phyloP scores from a whole-genome alignment of 306 rosid genomes.

The Fagus sylvatica region DNA sequence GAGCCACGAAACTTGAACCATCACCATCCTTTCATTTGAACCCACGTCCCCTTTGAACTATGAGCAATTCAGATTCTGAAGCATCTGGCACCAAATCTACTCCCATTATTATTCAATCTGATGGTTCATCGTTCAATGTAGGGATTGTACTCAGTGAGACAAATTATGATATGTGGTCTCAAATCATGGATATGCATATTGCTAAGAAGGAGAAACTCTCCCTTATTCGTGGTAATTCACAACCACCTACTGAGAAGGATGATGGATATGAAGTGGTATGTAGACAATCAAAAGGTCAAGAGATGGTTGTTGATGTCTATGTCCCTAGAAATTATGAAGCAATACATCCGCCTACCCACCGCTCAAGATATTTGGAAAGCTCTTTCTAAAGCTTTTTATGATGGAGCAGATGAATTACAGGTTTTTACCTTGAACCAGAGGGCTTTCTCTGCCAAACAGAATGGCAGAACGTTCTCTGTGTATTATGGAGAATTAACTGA shows the following conservation, averaged over 20 bases:
- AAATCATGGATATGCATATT: slow-evolving; percentile 4
- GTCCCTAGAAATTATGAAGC: slow-evolving; percentile 12
- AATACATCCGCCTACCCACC: background rate
- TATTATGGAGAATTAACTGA: slow-evolving; percentile 6
- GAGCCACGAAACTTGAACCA: background rate
- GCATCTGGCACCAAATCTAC: no score
- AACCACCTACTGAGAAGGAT: background rate
- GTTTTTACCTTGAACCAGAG: slow-evolving; percentile 4
- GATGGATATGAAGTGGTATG: background rate
- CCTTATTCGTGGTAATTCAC: slow-evolving; percentile 6
- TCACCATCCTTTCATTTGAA: background rate
- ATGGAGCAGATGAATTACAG: slow-evolving; percentile 23
- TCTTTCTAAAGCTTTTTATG: slow-evolving; percentile 10
- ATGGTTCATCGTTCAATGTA: background rate
- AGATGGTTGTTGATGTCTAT: slow-evolving; percentile 12
- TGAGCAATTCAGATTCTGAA: background rate
- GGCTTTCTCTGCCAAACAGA: slow-evolving; percentile 14
- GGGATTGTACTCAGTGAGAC: background rate
- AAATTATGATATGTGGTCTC: slow-evolving; percentile 13
- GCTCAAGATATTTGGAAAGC: slow-evolving; percentile 17
- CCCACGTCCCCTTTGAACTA: background rate
- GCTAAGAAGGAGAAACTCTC: slow-evolving; percentile 8
- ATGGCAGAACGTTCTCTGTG: background rate
- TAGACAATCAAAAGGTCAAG: slow-evolving; percentile 1
- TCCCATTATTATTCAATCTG: background rate